Conservation (phyloP, 805 yeast species). For the Millerago galiae region DNA sequence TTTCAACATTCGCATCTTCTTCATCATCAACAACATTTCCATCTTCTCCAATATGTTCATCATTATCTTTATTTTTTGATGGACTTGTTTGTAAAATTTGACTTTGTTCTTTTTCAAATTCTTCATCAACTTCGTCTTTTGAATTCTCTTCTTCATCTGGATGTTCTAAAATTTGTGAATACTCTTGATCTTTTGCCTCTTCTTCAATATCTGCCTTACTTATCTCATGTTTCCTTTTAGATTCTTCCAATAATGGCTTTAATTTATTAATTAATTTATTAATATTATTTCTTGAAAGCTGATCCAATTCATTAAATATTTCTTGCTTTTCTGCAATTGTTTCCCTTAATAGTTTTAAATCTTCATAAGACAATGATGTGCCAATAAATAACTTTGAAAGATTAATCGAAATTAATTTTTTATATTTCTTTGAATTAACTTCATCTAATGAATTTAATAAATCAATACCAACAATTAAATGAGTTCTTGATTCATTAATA, state of each 20-base stretch:
- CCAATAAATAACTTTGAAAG: slow-evolving; percentile 44
- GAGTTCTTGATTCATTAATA: slow-evolving; percentile 39
- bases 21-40: neutral
- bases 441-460: slow-evolving; percentile 43
- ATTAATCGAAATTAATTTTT: slow-evolving; percentile 46
- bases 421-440: slow-evolving; percentile 43
- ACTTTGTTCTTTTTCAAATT: slow-evolving; percentile 20
- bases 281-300: slow-evolving; percentile 28
- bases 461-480: slow-evolving; percentile 49
- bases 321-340: slow-evolving; percentile 26
- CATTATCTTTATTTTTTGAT: neutral
- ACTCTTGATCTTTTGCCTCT: slow-evolving; percentile 20
- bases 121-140: slow-evolving; percentile 14
- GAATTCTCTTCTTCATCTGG: slow-evolving; percentile 8
- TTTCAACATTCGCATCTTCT: neutral
- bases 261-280: slow-evolving; percentile 24
- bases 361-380: slow-evolving; percentile 19
- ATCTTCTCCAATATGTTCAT: slow-evolving; percentile 1
- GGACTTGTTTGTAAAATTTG: neutral
- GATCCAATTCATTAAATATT: slow-evolving; percentile 25
- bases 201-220: slow-evolving; percentile 2
- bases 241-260: slow-evolving; percentile 15
- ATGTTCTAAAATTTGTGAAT: slow-evolving; percentile 21
- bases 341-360: slow-evolving; percentile 23
- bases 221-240: slow-evolving; percentile 12